Conservation (phyloP, 2,329 filamentous ascomycete genomes). For the Botrytis elliptica region DNA sequence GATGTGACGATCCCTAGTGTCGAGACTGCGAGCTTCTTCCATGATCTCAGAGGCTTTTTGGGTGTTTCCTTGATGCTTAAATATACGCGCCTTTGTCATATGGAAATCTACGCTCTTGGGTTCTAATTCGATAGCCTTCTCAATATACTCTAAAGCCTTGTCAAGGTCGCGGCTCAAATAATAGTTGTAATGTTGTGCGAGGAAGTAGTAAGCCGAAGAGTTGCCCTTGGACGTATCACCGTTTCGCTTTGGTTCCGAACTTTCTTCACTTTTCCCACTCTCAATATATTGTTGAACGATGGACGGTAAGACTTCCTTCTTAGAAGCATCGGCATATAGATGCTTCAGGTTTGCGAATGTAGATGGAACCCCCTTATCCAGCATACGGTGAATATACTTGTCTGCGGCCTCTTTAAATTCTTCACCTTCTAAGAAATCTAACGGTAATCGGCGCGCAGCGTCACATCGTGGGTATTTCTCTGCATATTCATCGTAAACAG, state of each 20-base stretch:
- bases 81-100: constrained; percentile 93
- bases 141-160: constrained; percentile 79
- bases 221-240: constrained; percentile 62
- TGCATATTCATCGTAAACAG: constrained; percentile 79
- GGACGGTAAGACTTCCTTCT: constrained; percentile 72
- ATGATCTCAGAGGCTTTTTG: constrained; percentile 81
- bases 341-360: constrained; percentile 97
- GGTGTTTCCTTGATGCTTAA: constrained; percentile 82
- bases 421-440: constrained; percentile 83
- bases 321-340: constrained; percentile 74
- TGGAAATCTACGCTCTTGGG: constrained; percentile 85
- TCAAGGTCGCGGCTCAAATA: constrained; percentile 77
- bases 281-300: constrained; percentile 77
- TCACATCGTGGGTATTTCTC: constrained; percentile 80
- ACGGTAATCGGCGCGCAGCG: constrained; percentile 77
- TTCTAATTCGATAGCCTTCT: constrained; percentile 77
- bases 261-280: constrained; percentile 48
- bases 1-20: constrained; percentile 92
- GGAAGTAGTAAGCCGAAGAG: constrained; percentile 83
- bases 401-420: constrained; percentile 77
- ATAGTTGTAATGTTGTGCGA: constrained; percentile 97
- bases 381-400: constrained; percentile 76
- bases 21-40: constrained; percentile 81
- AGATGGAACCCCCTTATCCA: constrained; percentile 90
- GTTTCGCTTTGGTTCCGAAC: constrained; percentile 43